A percentile compares a stretch with the other conserved stretches of the same genome.
phyloP scores from a whole-genome alignment of 2,329 filamentous ascomycete species.

The Leptodontidium sp. region DNA sequence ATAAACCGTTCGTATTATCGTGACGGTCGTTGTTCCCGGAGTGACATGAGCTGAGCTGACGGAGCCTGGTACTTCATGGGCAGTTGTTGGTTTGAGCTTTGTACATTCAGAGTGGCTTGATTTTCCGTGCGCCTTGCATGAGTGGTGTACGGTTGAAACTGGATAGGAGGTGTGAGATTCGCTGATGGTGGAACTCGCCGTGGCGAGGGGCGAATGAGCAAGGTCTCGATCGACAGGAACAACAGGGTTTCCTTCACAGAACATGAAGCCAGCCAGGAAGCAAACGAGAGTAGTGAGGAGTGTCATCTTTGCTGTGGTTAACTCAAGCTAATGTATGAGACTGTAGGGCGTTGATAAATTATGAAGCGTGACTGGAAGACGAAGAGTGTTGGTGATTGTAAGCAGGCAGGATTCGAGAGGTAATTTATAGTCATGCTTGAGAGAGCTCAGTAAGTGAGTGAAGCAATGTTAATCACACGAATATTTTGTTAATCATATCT shows the following conservation, averaged over 20 bases:
- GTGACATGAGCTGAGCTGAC: not conserved
- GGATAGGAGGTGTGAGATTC: not conserved
- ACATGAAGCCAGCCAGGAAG: not conserved
- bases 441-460: not conserved
- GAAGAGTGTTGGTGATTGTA: not conserved
- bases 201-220: not conserved
- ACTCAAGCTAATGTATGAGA: not conserved
- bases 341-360: not conserved
- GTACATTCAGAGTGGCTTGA: not conserved
- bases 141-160: not conserved
- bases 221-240: not conserved
- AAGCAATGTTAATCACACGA: not conserved
- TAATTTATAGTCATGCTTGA: not conserved
- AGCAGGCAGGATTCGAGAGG: not conserved
- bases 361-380: not conserved
- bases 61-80: not conserved
- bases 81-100: not conserved
- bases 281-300: not conserved
- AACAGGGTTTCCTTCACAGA: not conserved
- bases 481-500: not conserved
- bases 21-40: not conserved
- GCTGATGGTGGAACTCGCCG: not conserved
- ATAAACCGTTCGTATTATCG: not conserved
- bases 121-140: not conserved
- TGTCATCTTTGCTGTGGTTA: not conserved